Percentiles rank a stretch among this genome's conserved stretches.
These are phyloP conservation scores for Tagetes patula DNA, from an alignment of 129 eudicot genomes.

Conservation along the genomic window DNA sequence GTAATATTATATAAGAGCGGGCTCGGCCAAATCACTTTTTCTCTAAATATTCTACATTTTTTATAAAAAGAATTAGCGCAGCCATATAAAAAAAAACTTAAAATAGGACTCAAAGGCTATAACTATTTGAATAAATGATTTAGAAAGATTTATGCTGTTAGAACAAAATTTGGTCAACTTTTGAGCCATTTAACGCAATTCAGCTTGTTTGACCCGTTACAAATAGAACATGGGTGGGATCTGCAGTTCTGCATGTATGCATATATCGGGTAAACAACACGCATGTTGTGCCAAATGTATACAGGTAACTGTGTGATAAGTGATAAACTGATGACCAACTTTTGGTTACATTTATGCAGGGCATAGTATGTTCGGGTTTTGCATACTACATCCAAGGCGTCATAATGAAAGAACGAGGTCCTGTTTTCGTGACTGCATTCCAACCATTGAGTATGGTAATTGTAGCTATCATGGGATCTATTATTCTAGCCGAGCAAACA, in stretches of 20 bases:
- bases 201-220: background rate
- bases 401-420: conserved; percentile 78
- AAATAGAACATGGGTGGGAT: background rate
- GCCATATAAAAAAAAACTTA: background rate
- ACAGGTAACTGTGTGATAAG: background rate
- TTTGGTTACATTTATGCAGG: conserved; percentile 45
- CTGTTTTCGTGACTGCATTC: conserved; percentile 85
- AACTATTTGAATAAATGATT: background rate
- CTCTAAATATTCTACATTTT: background rate
- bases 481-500: conserved; percentile 63
- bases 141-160: background rate
- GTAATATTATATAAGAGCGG: background rate
- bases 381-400: conserved; percentile 88
- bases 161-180: background rate
- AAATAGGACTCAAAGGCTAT: background rate
- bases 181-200: background rate
- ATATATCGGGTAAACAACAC: background rate
- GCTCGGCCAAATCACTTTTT: background rate
- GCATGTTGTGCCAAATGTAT: background rate
- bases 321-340: conserved; percentile 1
- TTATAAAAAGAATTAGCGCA: background rate
- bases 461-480: conserved; percentile 64
- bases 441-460: conserved; percentile 76
- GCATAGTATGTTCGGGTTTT: conserved; percentile 75
- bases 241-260: background rate